Evolutionary conservation across 2,329 filamentous ascomycete genomes (phyloP), one percentile per base, ranked within the genome.

Genomic region (Tolypocladium nubicola): DNA sequence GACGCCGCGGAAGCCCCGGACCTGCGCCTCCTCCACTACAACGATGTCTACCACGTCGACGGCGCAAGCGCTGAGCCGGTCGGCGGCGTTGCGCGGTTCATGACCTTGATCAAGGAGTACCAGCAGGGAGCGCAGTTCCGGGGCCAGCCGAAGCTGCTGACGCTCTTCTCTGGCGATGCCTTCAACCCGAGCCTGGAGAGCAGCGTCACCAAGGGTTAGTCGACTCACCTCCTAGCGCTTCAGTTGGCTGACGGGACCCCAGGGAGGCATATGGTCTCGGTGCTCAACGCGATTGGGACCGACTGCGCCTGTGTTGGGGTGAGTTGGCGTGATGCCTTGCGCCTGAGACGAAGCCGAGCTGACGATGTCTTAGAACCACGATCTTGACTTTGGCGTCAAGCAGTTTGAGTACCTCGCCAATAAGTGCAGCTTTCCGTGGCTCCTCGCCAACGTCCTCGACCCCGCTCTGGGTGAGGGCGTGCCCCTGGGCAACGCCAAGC

Each of bases 11-110:
- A 13, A 41, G 54, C 38, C 16, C 88, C 90, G 50, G 87, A 90
- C 68, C 74, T 96, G 54, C 85, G 91, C n/a, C 73, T 96, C 57
- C 70, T 96, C 38, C 92, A 96, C 74, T 96, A 88, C 78, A 96
- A 96, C 72, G 91, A 97, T 73, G 91, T 96, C 59, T 96, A 96
- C 71, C 92, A 96, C 66, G 82, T 96, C 56, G 90, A 96, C 63
- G 68, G 73, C 2, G 78, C 79, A 2, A 91, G 89, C 33, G 84
- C 87, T 19, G 90, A 96, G 67, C 92, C 92, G 1, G 84, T 91
- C 2, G 92, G 92, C 35, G 92, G 92, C 21, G 81, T 88, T 47
- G 79, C 89, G 37, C 82, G 92, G 53, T 96, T 97, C 73, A 86
- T 94, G 69, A 87, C 85, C 4, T 75, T 94, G 33, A 79, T 87